Percentiles rank a stretch among this genome's conserved stretches.
phyloP scores from a whole-genome alignment of 164 flowering plant species.

The Aristolochia contorta region DNA sequence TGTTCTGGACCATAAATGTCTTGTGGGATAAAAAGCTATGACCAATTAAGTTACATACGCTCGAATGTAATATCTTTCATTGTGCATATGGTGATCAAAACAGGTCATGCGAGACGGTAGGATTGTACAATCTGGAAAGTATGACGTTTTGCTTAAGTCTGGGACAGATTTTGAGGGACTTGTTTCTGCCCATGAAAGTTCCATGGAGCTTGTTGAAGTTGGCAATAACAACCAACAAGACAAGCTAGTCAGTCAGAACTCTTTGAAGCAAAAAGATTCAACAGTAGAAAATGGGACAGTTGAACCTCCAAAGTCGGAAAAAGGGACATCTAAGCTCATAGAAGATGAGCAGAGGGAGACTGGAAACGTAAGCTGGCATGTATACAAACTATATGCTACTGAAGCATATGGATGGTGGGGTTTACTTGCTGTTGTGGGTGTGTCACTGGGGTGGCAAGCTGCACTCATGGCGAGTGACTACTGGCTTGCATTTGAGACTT shows the following conservation, averaged over 20 bases:
- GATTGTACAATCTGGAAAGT: slow-evolving; percentile 91
- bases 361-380: slow-evolving; percentile 58
- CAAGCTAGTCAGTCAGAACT: slow-evolving; percentile 16
- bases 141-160: slow-evolving; percentile 43
- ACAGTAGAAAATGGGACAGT: slow-evolving; percentile 37
- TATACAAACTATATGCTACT: slow-evolving; percentile 70
- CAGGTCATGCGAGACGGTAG: slow-evolving; percentile 96
- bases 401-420: slow-evolving; percentile 99
- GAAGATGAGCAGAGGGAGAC: slow-evolving; percentile 86
- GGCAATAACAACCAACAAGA: slow-evolving; percentile 19
- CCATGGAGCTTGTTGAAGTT: slow-evolving; percentile 83
- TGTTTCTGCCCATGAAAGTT: slow-evolving; percentile 85
- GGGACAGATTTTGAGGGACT: slow-evolving; percentile 67
- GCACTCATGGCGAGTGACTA: slow-evolving; percentile 74
- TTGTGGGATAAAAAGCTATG: neutral
- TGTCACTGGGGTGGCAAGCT: slow-evolving; percentile 61
- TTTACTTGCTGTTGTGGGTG: slow-evolving; percentile 26
- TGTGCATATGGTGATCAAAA: neutral
- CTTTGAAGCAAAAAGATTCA: slow-evolving; percentile 17
- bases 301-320: slow-evolving; percentile 25
- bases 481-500: slow-evolving; percentile 94
- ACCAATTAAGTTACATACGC: neutral
- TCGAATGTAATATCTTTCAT: neutral
- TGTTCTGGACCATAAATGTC: neutral
- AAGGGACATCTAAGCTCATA: slow-evolving; percentile 56